Evolutionary conservation across 2,329 filamentous ascomycete genomes (phyloP).

Genomic region (Arthroderma sp.): DNA sequence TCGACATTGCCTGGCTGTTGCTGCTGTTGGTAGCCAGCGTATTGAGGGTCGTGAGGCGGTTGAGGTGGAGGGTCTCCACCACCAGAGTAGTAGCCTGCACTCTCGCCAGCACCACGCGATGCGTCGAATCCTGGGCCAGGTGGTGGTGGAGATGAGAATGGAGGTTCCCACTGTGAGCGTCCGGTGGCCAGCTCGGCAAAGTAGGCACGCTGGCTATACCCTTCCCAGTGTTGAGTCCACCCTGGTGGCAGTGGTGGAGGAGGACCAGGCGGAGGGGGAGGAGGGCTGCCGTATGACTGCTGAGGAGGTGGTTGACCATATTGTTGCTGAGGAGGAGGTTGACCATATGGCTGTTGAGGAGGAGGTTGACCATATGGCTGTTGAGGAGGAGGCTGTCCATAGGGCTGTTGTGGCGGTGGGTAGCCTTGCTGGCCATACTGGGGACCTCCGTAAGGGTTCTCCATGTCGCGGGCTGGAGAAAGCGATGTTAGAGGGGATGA

Average conservation of each 20-base stretch:
- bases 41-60: slow-evolving; percentile 7
- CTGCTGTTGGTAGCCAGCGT: neutral
- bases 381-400: neutral
- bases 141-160: slow-evolving; percentile 39
- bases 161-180: slow-evolving; percentile 36
- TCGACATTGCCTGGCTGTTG: neutral
- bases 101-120: slow-evolving; percentile 37
- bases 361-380: slow-evolving; percentile 1
- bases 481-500: no score
- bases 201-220: slow-evolving; percentile 33
- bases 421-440: slow-evolving; percentile 10
- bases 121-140: slow-evolving; percentile 52
- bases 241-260: slow-evolving; percentile 28
- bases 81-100: slow-evolving; percentile 43
- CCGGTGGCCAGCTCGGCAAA: slow-evolving; percentile 37
- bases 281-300: slow-evolving; percentile 15
- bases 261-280: slow-evolving; percentile 22
- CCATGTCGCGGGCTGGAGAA: no score
- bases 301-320: slow-evolving; percentile 8
- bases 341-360: neutral
- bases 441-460: neutral
- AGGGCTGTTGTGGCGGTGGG: neutral
- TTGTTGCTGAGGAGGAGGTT: slow-evolving; percentile 3
- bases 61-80: neutral
- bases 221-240: slow-evolving; percentile 36